Evolutionary conservation across 495 filamentous ascomycete genomes (phyloP).

Genomic region (Bathelium albidoporum): DNA sequence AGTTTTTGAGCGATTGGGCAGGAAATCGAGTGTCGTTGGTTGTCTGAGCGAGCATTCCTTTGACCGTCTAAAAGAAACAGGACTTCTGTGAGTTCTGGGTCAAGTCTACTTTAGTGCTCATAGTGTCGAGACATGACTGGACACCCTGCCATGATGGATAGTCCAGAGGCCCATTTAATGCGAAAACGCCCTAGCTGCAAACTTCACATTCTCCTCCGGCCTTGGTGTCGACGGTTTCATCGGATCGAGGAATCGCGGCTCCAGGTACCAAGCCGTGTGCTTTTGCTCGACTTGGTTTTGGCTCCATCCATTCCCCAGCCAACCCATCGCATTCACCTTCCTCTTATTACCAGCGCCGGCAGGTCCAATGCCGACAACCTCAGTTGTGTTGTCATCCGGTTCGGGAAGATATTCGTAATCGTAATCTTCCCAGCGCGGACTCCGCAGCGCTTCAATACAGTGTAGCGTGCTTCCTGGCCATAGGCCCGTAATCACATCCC

Average conservation of each 20-base stretch:
- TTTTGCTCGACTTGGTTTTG: constrained; percentile 11
- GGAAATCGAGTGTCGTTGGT: no score
- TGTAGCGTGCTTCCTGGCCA: constrained; percentile 29
- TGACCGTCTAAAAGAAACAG: no score
- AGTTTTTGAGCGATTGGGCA: no score
- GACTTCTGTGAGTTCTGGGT: no score
- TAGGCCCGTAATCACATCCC: constrained; percentile 14
- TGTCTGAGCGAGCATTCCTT: no score
- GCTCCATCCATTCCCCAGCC: constrained; percentile 23
- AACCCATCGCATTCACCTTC: constrained; percentile 18
- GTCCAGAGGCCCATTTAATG: background rate
- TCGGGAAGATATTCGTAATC: constrained; percentile 11
- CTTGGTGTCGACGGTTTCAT: background rate
- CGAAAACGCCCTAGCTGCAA: constrained; percentile 3
- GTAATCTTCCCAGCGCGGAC: constrained; percentile 29
- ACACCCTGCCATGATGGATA: no score
- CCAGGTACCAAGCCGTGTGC: constrained; percentile 7
- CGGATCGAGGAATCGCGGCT: constrained; percentile 1
- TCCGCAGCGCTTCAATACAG: constrained; percentile 24
- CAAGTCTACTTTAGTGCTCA: no score
- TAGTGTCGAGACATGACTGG: no score
- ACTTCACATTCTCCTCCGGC: constrained; percentile 2
- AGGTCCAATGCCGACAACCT: constrained; percentile 15
- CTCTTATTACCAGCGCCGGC: background rate
- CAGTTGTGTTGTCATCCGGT: background rate